Base-by-base conservation (phyloP, 495 filamentous ascomycete genomes). In the Oidiodendron maius region DNA sequence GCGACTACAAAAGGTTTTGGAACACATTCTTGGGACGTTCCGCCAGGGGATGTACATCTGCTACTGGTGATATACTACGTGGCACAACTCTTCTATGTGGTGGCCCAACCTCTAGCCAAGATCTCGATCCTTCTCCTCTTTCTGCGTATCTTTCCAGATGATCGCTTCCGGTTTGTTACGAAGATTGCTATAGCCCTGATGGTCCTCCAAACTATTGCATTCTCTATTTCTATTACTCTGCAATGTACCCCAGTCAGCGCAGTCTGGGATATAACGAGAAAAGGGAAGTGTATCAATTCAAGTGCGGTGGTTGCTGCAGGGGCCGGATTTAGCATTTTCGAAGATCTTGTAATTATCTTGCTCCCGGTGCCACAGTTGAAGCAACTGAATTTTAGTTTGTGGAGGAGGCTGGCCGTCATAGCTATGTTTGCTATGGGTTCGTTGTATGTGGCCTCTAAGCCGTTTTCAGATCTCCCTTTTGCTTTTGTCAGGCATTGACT, bases 71-170 rank as follows among this genome's bases (percentile, higher is more conserved):
- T 40, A 24, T 37, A 37, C 35, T 37, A 37, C 35, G 18, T 37
- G 13, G n/a, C 35, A 13, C 35, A 37, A 15, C 24, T 69, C n/a
- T 46, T 69, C 37, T 74, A 74, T 56, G 62, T 66, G n/a, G 43
- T 53, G 12, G 56, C 64, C 2, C 60, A 68, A 26, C 64, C 61
- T 53, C 46, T 69, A 17, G 61, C 68, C 23, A 72, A 72, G 22
- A 55, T 70, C 35, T 73, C 70, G 10, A 68, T 77, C 53, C 65
- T 76, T 13, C 60, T 76, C 52, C 69, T 76, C 56, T 75, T 72
- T 60, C 60, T 77, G 6, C 71, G 72, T 32, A 66, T 76, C 37
- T 75, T 77, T 45, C 68, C 67, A 6, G 54, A 46, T 35, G 58
- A 55, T 37, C 44, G 53, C 17, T 63, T 69, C 36, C 56, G 61